Conservation (phyloP, 2,329 filamentous ascomycete species). For the Aspergillus novofumigatus region DNA sequence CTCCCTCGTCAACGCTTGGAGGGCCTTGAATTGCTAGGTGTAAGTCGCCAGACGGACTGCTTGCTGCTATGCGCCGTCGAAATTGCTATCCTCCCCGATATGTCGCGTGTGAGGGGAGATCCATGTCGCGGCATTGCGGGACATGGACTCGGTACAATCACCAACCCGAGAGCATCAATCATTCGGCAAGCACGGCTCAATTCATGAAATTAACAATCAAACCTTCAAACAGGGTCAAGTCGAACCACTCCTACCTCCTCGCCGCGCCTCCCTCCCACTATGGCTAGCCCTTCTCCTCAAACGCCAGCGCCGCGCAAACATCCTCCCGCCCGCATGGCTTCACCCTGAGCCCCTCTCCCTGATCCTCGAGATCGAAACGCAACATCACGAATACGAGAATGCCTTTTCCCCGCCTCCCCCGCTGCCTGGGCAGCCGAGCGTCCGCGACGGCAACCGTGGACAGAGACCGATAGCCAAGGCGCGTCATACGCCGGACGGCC, state of each 20-base stretch:
- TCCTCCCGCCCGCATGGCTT: conserved; percentile 86
- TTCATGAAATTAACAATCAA: conserved; percentile 6
- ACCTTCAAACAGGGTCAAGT: conserved; percentile 63
- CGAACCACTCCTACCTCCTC: conserved; percentile 71
- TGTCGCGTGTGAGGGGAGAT: neutral
- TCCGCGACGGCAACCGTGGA: conserved; percentile 23
- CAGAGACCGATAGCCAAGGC: conserved; percentile 21
- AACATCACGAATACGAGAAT: conserved; percentile 54
- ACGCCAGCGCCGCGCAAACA: conserved; percentile 88
- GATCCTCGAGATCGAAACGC: conserved; percentile 78
- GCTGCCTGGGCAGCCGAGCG: conserved; percentile 47
- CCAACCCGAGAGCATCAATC: neutral
- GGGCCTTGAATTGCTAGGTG: conserved; percentile 75
- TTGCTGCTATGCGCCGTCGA: neutral
- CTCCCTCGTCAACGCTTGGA: conserved; percentile 89
- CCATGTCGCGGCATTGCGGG: neutral
- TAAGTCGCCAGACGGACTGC: conserved; percentile 48
- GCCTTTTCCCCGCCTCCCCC: conserved; percentile 76
- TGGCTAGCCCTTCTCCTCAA: conserved; percentile 96
- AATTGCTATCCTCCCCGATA: neutral
- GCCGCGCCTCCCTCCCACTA: conserved; percentile 73
- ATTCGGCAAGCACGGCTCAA: neutral
- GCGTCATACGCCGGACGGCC: conserved; percentile 37
- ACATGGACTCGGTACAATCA: neutral
- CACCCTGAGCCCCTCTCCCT: conserved; percentile 68